phyloP scores from a whole-genome alignment of 148 eudicot genomes.

The Heliosperma pusillum region DNA sequence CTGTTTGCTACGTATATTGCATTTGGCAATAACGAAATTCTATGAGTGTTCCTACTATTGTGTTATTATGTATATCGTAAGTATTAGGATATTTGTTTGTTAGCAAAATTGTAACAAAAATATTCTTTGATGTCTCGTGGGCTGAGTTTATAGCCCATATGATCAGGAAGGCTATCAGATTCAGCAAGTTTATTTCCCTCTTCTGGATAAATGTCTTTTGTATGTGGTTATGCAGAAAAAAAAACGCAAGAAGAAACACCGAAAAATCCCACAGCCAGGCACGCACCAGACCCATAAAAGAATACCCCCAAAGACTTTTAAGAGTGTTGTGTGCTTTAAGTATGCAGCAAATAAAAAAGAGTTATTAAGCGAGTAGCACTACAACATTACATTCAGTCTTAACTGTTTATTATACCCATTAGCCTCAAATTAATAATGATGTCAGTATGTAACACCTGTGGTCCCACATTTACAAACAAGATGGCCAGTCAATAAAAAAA shows the following conservation, averaged over 20 bases:
- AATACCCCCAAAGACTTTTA: not conserved
- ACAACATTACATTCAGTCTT: not conserved
- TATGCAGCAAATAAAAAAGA: not conserved
- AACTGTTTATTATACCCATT: not conserved
- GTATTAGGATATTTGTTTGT: too few relatives aligned
- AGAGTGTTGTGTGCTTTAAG: not conserved
- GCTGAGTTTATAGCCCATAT: too few relatives aligned
- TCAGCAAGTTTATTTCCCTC: not conserved
- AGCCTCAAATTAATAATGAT: not conserved
- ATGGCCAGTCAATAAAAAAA: not conserved
- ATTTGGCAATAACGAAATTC: too few relatives aligned
- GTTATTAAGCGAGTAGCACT: not conserved
- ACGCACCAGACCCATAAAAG: slow-evolving; percentile 2
- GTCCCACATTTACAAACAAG: not conserved
- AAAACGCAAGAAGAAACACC: not conserved
- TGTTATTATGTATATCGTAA: too few relatives aligned
- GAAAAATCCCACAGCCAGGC: not conserved
- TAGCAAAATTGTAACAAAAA: too few relatives aligned
- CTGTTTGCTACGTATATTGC: too few relatives aligned
- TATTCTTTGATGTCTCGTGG: too few relatives aligned
- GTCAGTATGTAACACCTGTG: not conserved
- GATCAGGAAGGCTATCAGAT: not conserved
- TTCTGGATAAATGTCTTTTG: not conserved
- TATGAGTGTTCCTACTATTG: too few relatives aligned
- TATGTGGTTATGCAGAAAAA: not conserved